Conservation (phyloP, 768 basidiomycete genomes). For the Kwoniella newhampshirensis region DNA sequence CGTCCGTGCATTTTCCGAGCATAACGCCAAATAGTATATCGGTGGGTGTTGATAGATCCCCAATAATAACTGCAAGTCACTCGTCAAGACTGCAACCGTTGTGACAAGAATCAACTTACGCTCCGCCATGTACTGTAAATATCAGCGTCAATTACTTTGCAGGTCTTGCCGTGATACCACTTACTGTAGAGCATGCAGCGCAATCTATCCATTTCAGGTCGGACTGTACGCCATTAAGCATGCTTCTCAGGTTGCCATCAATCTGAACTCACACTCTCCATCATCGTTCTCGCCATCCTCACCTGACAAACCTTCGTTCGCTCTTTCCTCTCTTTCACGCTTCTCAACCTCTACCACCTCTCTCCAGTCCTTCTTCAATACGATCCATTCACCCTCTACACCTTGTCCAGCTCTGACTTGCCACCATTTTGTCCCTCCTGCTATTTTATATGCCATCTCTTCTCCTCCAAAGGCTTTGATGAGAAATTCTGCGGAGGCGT, state of each 20-base stretch:
- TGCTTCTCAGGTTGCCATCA: too few species aligned
- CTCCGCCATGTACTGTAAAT: conserved; percentile 52
- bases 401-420: conserved; percentile 84
- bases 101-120: conserved; percentile 22
- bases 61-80: conserved; percentile 46
- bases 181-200: conserved; percentile 79
- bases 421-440: conserved; percentile 97
- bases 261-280: conserved; percentile 7
- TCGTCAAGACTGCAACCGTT: not conserved
- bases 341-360: conserved; percentile 55
- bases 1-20: conserved; percentile 92
- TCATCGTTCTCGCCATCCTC: conserved; percentile 8
- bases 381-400: conserved; percentile 84
- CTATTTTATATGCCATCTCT: conserved; percentile 66
- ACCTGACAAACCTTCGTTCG: conserved; percentile 48
- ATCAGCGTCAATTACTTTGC: too few species aligned
- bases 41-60: conserved; percentile 54
- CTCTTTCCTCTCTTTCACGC: conserved; percentile 27
- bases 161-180: conserved; percentile 46
- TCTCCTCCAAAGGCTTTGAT: conserved; percentile 77
- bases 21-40: conserved; percentile 66
- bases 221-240: conserved; percentile 44
- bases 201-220: conserved; percentile 73
- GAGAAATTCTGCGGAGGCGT: conserved; percentile 69
- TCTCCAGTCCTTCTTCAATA: conserved; percentile 77